Base-by-base conservation (phyloP, 306 rosid species). In the Luffa acutangula region DNA sequence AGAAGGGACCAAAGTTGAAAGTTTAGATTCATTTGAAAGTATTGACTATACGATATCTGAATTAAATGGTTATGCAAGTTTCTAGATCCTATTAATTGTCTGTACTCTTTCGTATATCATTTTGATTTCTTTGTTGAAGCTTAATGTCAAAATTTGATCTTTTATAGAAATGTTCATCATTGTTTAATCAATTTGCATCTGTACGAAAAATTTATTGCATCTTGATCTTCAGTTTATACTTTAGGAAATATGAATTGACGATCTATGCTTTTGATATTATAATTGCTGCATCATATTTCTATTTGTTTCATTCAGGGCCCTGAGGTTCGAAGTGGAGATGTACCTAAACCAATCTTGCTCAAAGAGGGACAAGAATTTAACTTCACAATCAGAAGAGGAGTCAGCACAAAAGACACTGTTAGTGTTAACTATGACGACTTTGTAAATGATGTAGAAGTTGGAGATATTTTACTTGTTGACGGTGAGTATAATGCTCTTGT, bases 281-380 rank as follows among this genome's bases (percentile, higher is more conserved):
- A 36, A 76, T n/a, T 76, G 18, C 66, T 59, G 70, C 67, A 43
- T 69, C 25, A 14, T 52, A 10, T 78, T 59, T 45, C 49, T 80
- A 34, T 49, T 43, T 46, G 58, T 42, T 78, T 88, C 84, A 34
- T 51, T 81, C 85, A 95, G 98, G 98, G 98, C 82, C 98, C 98
- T 76, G 98, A 95, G 86, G 98, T 95, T 81, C 88, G 98, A 82
- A 89, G 98, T 76, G 97, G 97, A 71, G 98, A 95, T 89, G 89
- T 95, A 31, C 87, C 96, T 51, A 79, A 82, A 77, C 93, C 97
- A 43, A 84, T 95, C 82, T 43, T 84, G 59, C 97, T 95, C 2
- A 69, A 84, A 77, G 93, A 92, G 81, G 97, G 96, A 9, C 93
- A 92, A 56, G 87, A 89, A 42, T 91, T 92, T 82, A 91, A 85